These are phyloP conservation scores for Mycena alexandri DNA, from an alignment of 768 basidiomycete species.

Conservation along the genomic window DNA sequence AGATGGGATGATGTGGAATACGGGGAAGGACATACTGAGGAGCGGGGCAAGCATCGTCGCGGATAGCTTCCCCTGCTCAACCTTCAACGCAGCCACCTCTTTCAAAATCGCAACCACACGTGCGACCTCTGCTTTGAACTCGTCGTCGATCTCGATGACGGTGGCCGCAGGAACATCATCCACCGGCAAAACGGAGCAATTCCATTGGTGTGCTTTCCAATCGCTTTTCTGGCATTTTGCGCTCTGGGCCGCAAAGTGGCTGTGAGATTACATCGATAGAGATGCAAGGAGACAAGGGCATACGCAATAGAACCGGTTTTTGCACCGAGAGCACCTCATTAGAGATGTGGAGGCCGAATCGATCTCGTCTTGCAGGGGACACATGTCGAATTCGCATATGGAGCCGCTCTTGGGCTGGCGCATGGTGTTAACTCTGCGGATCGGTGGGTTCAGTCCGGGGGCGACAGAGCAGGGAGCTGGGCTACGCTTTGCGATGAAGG, in stretches of 20 bases:
- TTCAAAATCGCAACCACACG: slow-evolving; percentile 26
- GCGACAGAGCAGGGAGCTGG: slow-evolving; percentile 17
- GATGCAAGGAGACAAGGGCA: slow-evolving; percentile 10
- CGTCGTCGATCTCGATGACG: slow-evolving; percentile 28
- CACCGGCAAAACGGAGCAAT: slow-evolving; percentile 28
- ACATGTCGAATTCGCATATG: slow-evolving; percentile 24
- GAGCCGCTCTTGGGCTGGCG: slow-evolving; percentile 19
- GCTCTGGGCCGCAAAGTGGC: slow-evolving; percentile 20
- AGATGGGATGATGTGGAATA: slow-evolving; percentile 20
- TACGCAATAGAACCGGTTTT: slow-evolving; percentile 34
- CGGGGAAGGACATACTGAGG: slow-evolving; percentile 19
- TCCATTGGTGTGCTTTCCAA: slow-evolving; percentile 34
- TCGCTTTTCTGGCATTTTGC: slow-evolving; percentile 30
- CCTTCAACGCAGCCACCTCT: slow-evolving; percentile 27
- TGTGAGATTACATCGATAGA: slow-evolving; percentile 18
- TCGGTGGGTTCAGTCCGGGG: not conserved
- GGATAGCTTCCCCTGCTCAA: slow-evolving; percentile 24
- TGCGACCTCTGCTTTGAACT: slow-evolving; percentile 26
- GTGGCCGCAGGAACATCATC: slow-evolving; percentile 18
- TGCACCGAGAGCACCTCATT: slow-evolving; percentile 33
- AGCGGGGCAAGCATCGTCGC: slow-evolving; percentile 27
- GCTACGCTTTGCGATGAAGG: slow-evolving; percentile 25
- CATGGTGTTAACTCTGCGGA: slow-evolving; percentile 14
- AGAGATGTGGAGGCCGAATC: slow-evolving; percentile 22
- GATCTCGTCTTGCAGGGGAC: slow-evolving; percentile 28